Percentiles rank a stretch among this genome's conserved stretches.
These are phyloP conservation scores for Rhexocercosporidium sp. DNA, from an alignment of 2,329 filamentous ascomycete species.

Conservation along the genomic window DNA sequence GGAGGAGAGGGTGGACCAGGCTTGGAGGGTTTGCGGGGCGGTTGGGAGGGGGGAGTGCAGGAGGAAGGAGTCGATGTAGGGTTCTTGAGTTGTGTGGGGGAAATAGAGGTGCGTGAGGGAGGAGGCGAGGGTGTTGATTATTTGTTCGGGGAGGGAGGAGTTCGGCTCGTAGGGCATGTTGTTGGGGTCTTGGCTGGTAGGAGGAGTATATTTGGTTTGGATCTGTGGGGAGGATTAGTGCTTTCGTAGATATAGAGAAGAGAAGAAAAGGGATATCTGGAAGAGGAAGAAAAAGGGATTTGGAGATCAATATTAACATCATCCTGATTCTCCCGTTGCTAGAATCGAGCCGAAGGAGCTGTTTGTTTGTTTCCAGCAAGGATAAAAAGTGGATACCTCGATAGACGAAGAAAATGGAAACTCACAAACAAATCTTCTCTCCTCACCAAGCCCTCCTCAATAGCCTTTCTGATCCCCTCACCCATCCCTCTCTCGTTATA, in stretches of 20 bases:
- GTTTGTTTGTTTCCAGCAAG: neutral
- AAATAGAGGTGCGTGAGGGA: constrained; percentile 66
- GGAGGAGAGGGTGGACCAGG: constrained; percentile 68
- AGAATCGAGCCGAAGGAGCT: no score
- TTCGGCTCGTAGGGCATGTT: constrained; percentile 67
- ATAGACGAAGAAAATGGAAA: constrained; percentile 7
- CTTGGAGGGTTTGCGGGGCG: constrained; percentile 59
- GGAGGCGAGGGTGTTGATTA: constrained; percentile 68
- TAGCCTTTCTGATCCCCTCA: constrained; percentile 66
- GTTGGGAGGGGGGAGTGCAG: constrained; percentile 61
- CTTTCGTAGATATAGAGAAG: no score
- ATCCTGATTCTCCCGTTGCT: no score
- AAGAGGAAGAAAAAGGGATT: no score
- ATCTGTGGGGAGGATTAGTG: constrained; percentile 51
- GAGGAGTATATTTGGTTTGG: constrained; percentile 83
- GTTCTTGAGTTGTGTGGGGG: constrained; percentile 34
- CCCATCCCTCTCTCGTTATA: constrained; percentile 77
- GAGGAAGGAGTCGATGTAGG: constrained; percentile 63
- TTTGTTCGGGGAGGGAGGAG: constrained; percentile 65
- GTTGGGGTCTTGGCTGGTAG: constrained; percentile 62
- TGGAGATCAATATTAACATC: no score
- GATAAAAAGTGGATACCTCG: neutral
- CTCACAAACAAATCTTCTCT: constrained; percentile 68
- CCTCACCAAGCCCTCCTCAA: constrained; percentile 61
- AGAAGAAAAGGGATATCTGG: no score